These are phyloP conservation scores for Fraxinus pennsylvanica DNA, from an alignment of 257 asterid genomes.

Conservation along the genomic window DNA sequence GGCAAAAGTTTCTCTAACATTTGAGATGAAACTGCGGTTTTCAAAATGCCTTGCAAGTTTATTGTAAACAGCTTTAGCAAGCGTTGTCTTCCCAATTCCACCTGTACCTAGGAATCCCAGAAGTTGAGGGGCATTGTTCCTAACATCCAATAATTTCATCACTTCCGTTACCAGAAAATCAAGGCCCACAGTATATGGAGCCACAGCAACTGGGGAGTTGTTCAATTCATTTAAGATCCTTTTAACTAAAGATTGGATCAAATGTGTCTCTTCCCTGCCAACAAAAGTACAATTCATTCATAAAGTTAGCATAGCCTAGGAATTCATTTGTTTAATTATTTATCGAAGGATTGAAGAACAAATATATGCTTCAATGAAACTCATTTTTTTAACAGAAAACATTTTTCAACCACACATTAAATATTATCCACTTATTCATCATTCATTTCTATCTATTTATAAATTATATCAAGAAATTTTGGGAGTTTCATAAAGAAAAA, in stretches of 20 bases:
- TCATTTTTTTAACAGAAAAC: neutral
- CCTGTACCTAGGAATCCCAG: slow-evolving; percentile 34
- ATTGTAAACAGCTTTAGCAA: slow-evolving; percentile 30
- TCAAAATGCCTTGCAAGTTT: slow-evolving; percentile 22
- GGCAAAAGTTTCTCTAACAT: slow-evolving; percentile 26
- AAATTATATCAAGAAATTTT: too few relatives aligned
- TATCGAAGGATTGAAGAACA: neutral
- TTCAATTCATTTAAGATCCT: slow-evolving; percentile 22
- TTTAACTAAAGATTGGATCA: slow-evolving; percentile 26
- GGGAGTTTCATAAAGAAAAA: too few relatives aligned
- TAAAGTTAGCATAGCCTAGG: neutral
- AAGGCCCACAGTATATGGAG: slow-evolving; percentile 36
- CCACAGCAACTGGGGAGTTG: slow-evolving; percentile 36
- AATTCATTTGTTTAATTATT: neutral
- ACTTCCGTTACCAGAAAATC: slow-evolving; percentile 22
- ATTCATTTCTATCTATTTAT: too few relatives aligned
- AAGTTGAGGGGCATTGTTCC: slow-evolving; percentile 17
- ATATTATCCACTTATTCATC: too few relatives aligned
- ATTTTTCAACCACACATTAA: too few relatives aligned
- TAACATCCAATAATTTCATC: slow-evolving; percentile 16
- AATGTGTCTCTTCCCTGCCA: slow-evolving; percentile 32
- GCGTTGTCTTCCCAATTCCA: slow-evolving; percentile 46
- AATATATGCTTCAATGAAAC: neutral
- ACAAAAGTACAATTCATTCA: neutral
- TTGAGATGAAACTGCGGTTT: slow-evolving; percentile 34